Evolutionary conservation across 805 yeast genomes (phyloP).

Genomic region (Wickerhamiella allomyrinae): DNA sequence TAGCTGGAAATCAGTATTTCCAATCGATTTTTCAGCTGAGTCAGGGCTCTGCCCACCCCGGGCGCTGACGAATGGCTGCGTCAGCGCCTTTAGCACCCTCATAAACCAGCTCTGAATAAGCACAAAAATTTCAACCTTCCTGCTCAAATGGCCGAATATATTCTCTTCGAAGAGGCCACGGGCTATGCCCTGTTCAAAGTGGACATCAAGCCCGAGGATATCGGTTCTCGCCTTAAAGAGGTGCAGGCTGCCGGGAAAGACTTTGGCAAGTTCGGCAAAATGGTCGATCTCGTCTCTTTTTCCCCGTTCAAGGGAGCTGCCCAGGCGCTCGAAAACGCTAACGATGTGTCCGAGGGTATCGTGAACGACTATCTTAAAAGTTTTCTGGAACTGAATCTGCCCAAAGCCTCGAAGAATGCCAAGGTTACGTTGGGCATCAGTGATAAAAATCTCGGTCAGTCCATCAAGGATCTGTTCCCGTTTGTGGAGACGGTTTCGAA

Average conservation of each 20-base stretch:
- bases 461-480: slow-evolving; percentile 83
- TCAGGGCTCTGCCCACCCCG: no score
- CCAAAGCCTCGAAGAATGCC: slow-evolving; percentile 56
- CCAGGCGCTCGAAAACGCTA: slow-evolving; percentile 96
- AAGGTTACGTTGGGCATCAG: slow-evolving; percentile 73
- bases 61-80: no score
- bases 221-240: slow-evolving; percentile 82
- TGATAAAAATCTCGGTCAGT: slow-evolving; percentile 91
- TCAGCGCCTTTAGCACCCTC: background rate
- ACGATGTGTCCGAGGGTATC: slow-evolving; percentile 93
- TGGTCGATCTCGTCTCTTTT: slow-evolving; percentile 85
- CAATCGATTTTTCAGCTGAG: no score
- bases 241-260: slow-evolving; percentile 86
- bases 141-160: slow-evolving; percentile 59
- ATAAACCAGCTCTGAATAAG: background rate
- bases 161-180: slow-evolving; percentile 95
- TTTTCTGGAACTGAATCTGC: slow-evolving; percentile 78
- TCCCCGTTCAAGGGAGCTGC: slow-evolving; percentile 99
- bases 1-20: no score
- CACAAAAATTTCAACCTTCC: slow-evolving; percentile 1
- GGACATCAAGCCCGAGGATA: slow-evolving; percentile 81
- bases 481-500: slow-evolving; percentile 78
- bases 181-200: slow-evolving; percentile 97
- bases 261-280: slow-evolving; percentile 73
- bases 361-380: slow-evolving; percentile 86